Base-by-base conservation (phyloP, 1,284 basidiomycete species). In the Porogramme epimiltina region DNA sequence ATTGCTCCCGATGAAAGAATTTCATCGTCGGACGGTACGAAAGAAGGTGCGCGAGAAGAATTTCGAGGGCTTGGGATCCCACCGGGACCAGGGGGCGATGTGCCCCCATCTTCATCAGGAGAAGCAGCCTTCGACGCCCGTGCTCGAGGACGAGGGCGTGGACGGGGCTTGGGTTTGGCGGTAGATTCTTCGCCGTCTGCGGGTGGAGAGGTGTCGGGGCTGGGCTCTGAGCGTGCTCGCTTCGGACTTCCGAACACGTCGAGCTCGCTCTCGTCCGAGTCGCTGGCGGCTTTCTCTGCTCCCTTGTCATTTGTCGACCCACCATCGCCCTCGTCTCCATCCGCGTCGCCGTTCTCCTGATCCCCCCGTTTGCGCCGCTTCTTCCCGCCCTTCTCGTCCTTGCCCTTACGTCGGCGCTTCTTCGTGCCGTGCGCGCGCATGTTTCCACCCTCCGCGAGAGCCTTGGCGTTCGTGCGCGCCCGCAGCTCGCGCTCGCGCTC, bases 361-460 rank as follows among this genome's bases (percentile, higher is more conserved):
- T 47, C 51, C 33, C 59, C 45, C 54, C 56, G 57, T 42, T 60
- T 65, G 43, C 60, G 48, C 37, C 62, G 60, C 54, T 62, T 62
- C 59, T 57, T 61, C 26, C 53, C 60, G 9, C 45, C n/a, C 37
- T 47, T 40, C 6, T 40, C 58, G 24, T 62, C 57, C 48, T 49
- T 70, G 20, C 60, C 67, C 56, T 70, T 76, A 47, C 74, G 76
- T 18, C 78, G 73, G 34, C 85, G 77, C 68, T 86, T 89, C 73
- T 87, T 89, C 45, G 82, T 89, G 19, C 86, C 87, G n/a, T 75
- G 77, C 11, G 79, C 56, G 39, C 75, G 77, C 87, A 89, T 89
- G 42, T 78, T 80, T 3, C 70, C 73, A 61, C 76, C 64, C 66
- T 73, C 59, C 62, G 76, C 66, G 36, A 72, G 71, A 25, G 84